Base-by-base conservation (phyloP, 202 grass and related monocot species). In the Zoysia matrella region DNA sequence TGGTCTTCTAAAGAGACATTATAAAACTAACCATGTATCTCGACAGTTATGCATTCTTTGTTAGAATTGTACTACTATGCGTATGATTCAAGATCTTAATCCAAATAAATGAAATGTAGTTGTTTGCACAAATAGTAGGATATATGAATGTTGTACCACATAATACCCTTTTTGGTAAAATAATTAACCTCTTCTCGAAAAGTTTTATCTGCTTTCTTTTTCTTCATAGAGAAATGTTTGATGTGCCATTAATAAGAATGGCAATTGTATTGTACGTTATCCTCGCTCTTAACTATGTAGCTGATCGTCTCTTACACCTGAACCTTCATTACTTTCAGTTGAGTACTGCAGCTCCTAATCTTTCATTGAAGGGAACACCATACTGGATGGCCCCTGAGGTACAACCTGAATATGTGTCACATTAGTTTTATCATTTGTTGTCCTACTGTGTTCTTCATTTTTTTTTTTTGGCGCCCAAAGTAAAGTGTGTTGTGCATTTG, bases 301-400 rank as follows among this genome's bases (percentile, higher is more conserved):
- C 52, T 69, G 52, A 66, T 83, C 69, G 1, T 41, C 49, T 18
- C 41, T 68, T 54, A n/a, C 43, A 51, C 50, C 22, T 36, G 22
- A 63, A 4, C 60, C 60, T 58, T 83, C 86, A 47, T 76, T 36
- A 36, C 30, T 36, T 36, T 36, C 30, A 36, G 30, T 36, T 36
- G 30, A 36, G 30, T 36, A 36, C 30, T 36, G 30, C 30, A 36
- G 87, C 89, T 74, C 89, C 91, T 36, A 89, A 90, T 84, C 89
- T 90, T 84, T 97, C 94, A 52, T 75, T 97, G 71, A 97, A 94
- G 74, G 94, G 94, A 80, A 97, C 94, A 49, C 91, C 94, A 64
- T 92, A 97, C 65, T 97, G 94, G 94, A 97, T 97, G 94, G 94
- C 94, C 70, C 94, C 94, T 67, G 94, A 97, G 91, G 94, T 97